Evolutionary conservation across 192 early-diverging fungal genomes (phyloP).

Genomic region (Geosiphon pyriformis): DNA sequence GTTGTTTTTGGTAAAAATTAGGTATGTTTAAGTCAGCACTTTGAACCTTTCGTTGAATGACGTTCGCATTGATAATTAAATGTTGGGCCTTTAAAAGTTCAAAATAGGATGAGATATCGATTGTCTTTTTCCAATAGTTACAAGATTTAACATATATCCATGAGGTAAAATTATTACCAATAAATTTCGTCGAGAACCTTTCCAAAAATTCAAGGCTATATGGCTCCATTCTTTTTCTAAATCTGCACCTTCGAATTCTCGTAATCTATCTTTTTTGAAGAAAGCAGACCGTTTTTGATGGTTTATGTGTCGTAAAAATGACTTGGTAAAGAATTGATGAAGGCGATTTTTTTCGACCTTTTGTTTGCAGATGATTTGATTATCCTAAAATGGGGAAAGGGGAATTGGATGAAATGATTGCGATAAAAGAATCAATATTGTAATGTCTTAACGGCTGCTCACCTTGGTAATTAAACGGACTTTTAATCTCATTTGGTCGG

Average conservation of each 20-base stretch:
- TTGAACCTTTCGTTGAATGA: constrained; percentile 26
- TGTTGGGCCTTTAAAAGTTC: not conserved
- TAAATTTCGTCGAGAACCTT: constrained; percentile 23
- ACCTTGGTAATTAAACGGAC: not conserved
- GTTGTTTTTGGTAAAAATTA: constrained; percentile 18
- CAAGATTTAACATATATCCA: not conserved
- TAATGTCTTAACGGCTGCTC: no score
- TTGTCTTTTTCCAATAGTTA: no score
- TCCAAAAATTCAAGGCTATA: constrained; percentile 37
- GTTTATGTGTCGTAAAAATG: constrained; percentile 22
- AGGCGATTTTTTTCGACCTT: not conserved
- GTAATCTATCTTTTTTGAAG: constrained; percentile 32
- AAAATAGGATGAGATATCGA: no score
- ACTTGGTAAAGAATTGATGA: not conserved
- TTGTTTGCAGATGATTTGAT: no score
- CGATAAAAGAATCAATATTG: no score
- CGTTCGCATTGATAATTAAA: constrained; percentile 13
- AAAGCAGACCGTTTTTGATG: constrained; percentile 30
- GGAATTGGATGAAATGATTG: no score
- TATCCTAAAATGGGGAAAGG: no score
- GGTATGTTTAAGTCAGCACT: constrained; percentile 23
- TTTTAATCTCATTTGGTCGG: constrained; percentile 32
- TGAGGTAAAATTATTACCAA: constrained; percentile 23
- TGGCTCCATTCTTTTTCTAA: constrained; percentile 28
- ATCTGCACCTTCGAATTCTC: constrained; percentile 33